Conservation (phyloP, 78 protist species). For the Dictyostelium capitatum region DNA sequence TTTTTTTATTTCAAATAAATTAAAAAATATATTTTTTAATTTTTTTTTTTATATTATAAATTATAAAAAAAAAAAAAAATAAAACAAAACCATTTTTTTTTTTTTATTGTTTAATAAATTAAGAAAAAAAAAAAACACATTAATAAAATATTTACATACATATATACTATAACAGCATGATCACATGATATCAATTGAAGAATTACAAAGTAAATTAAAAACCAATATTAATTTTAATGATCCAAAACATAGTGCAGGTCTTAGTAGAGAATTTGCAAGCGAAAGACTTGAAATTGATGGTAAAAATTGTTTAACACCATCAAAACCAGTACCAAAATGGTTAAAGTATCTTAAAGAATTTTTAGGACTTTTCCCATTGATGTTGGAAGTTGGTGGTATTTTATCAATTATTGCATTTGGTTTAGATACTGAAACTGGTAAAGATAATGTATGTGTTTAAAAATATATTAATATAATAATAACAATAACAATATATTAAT, state of each 20-base stretch:
- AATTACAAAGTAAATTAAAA: constrained; percentile 12
- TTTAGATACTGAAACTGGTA: constrained; percentile 52
- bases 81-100: too few relatives aligned
- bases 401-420: constrained; percentile 75
- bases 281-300: constrained; percentile 64
- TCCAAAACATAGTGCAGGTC: constrained; percentile 58
- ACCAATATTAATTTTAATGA: constrained; percentile 43
- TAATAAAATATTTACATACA: background rate
- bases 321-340: constrained; percentile 59
- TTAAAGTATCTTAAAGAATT: constrained; percentile 67
- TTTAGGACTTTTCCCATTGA: constrained; percentile 53
- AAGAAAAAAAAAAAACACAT: too few relatives aligned
- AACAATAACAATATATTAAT: background rate
- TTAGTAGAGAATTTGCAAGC: constrained; percentile 37
- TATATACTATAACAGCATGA: constrained; percentile 13
- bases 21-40: too few relatives aligned
- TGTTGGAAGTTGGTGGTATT: constrained; percentile 76
- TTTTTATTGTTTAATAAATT: too few relatives aligned
- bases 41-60: too few relatives aligned
- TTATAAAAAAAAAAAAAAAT: too few relatives aligned
- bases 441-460: constrained; percentile 61
- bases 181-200: constrained; percentile 53
- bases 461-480: background rate
- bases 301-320: constrained; percentile 65
- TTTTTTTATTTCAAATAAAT: too few relatives aligned